phyloP scores from a whole-genome alignment of 2,329 filamentous ascomycete species.

The Tolypocladium cylindrosporum region DNA sequence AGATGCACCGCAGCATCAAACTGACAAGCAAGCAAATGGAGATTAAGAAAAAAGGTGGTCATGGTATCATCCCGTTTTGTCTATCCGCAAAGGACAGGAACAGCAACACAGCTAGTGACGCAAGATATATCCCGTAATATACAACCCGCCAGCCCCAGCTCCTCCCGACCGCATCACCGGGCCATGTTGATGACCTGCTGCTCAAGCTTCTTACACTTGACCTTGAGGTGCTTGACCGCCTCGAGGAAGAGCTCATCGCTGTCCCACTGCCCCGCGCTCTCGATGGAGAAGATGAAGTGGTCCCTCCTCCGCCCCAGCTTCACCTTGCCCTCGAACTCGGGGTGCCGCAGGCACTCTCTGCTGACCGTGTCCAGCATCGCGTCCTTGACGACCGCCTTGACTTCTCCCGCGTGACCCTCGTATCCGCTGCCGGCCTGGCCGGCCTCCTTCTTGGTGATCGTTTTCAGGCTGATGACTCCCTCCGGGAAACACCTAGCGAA shows the following conservation, averaged over 20 bases:
- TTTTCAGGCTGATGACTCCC: constrained; percentile 76
- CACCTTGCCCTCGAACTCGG: constrained; percentile 92
- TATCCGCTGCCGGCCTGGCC: constrained; percentile 51
- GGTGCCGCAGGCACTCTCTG: constrained; percentile 81
- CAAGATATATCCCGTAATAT: background rate
- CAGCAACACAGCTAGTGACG: background rate
- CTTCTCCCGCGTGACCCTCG: constrained; percentile 65
- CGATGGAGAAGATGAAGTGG: constrained; percentile 94
- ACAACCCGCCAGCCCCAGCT: background rate
- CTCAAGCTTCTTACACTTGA: constrained; percentile 69
- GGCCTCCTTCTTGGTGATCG: constrained; percentile 59
- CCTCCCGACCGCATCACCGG: constrained; percentile 22
- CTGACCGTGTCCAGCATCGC: constrained; percentile 93
- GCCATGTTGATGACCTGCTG: constrained; percentile 59
- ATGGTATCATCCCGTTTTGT: constrained; percentile 22
- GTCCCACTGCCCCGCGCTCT: constrained; percentile 91
- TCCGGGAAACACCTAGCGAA: constrained; percentile 82
- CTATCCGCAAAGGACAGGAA: constrained; percentile 13
- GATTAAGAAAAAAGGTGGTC: constrained; percentile 9
- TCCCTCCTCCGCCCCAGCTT: constrained; percentile 82
- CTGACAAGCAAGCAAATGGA: background rate
- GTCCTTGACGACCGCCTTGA: constrained; percentile 79
- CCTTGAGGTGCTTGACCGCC: constrained; percentile 72
- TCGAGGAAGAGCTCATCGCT: constrained; percentile 92
- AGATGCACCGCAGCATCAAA: background rate